A percentile compares a stretch with the other conserved stretches of the same genome.
phyloP scores from a whole-genome alignment of 176 grass and related monocot genomes.

The Triticum aestivum region IWGSC_CS_RefSeq_v2.1 NC_057813.1:175776417-175776916 shows the following conservation, averaged over 20 bases:
- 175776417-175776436: constrained; percentile 73
- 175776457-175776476: constrained; percentile 58
- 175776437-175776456: constrained; percentile 61
- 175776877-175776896: constrained; percentile 49
- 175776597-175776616: too few relatives aligned
- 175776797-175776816: neutral
- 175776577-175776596: too few relatives aligned
- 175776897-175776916: constrained; percentile 80
- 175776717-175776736: constrained; percentile 14
- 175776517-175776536: constrained; percentile 79
- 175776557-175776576: neutral
- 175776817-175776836: neutral
- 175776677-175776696: neutral
- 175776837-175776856: constrained; percentile 45
- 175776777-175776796: neutral
- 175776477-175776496: constrained; percentile 39
- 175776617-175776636: too few relatives aligned
- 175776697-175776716: neutral
- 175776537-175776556: constrained; percentile 14
- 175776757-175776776: neutral
- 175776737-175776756: constrained; percentile 16
- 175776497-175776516: constrained; percentile 34
- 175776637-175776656: neutral
- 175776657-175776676: constrained; percentile 10
- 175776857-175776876: constrained; percentile 65